Base-by-base conservation (phyloP, 495 filamentous ascomycete genomes). In the Podospora fimiseda region DNA sequence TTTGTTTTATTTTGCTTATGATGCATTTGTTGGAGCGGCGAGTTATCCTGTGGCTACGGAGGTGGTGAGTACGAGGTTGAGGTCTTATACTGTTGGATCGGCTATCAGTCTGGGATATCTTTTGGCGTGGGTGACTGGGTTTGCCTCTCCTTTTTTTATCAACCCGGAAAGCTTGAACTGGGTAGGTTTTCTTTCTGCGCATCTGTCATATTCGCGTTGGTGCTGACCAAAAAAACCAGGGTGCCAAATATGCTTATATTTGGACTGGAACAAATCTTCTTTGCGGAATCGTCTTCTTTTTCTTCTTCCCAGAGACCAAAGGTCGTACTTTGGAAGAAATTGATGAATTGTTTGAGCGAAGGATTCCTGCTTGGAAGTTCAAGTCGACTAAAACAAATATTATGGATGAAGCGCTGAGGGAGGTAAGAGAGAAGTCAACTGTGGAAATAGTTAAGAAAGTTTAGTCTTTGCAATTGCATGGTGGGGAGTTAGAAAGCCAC, bases 261-360 rank as follows among this genome's bases (percentile, higher is more conserved):
- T 78, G 77, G 76, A 70, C 70, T 0, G 75, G 52, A 1, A 66
- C 66, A 1, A 75, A 71, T 39, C 51, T 76, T 1, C 53, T 62
- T 21, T 75, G 75, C 43, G 59, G 76, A 39, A 59, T 76, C 2
- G 81, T 77, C 63, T 75, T 74, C 23, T 81, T 71, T 52, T 60
- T 81, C 38, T 72, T 62, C 11, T 27, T 72, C 0, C 73, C 73
- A 0, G 74, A 77, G 57, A 60, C 81, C 0, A 82, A 78, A 50
- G 81, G 82, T 0, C 71, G 77, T 14, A 79, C 77, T 0, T 69
- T 85, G 9, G 78, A 80, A 52, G 78, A 83, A 51, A 85, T 84
- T 64, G 80, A 83, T 51, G 70, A 74, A 51, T 51, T 74, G 16
- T 74, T 76, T 51, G 59, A 59, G 16, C 64, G 62, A 2, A 59